These are phyloP conservation scores for Plasmodium chabaudi DNA, from an alignment of 169 alveolate species.

Conservation along the genomic window DNA sequence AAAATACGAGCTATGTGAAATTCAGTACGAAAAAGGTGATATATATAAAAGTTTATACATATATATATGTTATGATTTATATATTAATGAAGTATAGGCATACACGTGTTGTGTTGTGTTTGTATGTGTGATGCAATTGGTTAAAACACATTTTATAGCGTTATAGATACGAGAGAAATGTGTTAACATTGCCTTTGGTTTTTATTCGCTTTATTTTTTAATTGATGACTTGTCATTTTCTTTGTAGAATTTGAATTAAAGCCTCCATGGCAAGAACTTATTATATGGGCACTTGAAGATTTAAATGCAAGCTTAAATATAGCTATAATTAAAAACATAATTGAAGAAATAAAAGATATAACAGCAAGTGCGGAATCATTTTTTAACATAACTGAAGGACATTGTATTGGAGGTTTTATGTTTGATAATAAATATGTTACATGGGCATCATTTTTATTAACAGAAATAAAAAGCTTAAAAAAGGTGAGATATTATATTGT, in stretches of 20 bases:
- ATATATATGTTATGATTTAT: no score
- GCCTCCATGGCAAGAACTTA: constrained; percentile 60
- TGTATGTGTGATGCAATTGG: no score
- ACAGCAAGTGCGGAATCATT: constrained; percentile 49
- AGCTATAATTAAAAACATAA: constrained; percentile 16
- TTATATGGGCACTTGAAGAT: constrained; percentile 54
- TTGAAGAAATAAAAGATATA: constrained; percentile 71
- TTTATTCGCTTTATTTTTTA: neutral
- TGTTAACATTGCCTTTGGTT: neutral
- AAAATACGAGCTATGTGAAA: constrained; percentile 65
- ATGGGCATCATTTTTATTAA: constrained; percentile 56
- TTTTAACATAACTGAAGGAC: constrained; percentile 46
- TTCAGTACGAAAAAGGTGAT: constrained; percentile 50
- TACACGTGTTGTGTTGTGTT: no score
- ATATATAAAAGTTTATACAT: no score
- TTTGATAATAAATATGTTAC: constrained; percentile 26
- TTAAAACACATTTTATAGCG: no score
- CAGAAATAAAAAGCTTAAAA: constrained; percentile 28
- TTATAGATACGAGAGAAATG: no score
- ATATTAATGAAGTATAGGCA: no score
- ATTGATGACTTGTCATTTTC: neutral
- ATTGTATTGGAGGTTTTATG: constrained; percentile 13
- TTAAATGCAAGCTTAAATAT: constrained; percentile 30
- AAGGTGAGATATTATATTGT: constrained; percentile 48
- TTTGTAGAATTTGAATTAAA: constrained; percentile 39